These are phyloP conservation scores for Jackrogersella minutella DNA, from an alignment of 495 filamentous ascomycete genomes.

Conservation along the genomic window DNA sequence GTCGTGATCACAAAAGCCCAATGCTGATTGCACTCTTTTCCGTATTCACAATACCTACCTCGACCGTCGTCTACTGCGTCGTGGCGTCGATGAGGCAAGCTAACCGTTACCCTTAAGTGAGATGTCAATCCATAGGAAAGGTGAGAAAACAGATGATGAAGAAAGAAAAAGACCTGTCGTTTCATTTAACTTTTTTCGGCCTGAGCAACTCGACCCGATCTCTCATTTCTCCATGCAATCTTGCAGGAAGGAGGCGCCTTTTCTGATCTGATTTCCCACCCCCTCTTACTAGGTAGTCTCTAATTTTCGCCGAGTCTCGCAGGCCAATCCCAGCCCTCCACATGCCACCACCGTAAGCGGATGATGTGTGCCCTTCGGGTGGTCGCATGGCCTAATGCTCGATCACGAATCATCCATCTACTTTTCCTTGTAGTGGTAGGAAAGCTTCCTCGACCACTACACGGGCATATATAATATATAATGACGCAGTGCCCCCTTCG, in stretches of 20 bases:
- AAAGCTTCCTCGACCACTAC: neutral
- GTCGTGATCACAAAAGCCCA: slow-evolving; percentile 4
- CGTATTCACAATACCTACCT: neutral
- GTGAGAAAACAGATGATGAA: no score
- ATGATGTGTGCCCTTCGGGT: slow-evolving; percentile 32
- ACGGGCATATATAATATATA: slow-evolving; percentile 11
- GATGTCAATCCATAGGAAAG: no score
- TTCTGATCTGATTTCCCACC: slow-evolving; percentile 23
- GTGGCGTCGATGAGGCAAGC: slow-evolving; percentile 18
- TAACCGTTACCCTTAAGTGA: no score
- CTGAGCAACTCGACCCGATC: slow-evolving; percentile 44
- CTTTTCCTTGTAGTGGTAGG: slow-evolving; percentile 14
- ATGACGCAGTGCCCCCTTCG: slow-evolving; percentile 24
- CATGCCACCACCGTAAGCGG: slow-evolving; percentile 37
- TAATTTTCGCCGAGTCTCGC: slow-evolving; percentile 35
- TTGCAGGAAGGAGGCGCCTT: slow-evolving; percentile 34
- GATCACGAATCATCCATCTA: slow-evolving; percentile 39
- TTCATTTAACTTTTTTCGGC: slow-evolving; percentile 41
- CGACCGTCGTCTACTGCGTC: neutral
- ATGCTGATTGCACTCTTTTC: slow-evolving; percentile 6
- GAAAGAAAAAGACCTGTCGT: slow-evolving; percentile 37
- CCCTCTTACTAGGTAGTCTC: neutral
- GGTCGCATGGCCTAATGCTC: slow-evolving; percentile 29
- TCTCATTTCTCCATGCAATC: slow-evolving; percentile 42
- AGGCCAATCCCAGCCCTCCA: slow-evolving; percentile 38